A percentile compares a stretch with the other conserved stretches of the same genome.
phyloP scores from a whole-genome alignment of 257 asterid species.

The Paulownia fortunei region DNA sequence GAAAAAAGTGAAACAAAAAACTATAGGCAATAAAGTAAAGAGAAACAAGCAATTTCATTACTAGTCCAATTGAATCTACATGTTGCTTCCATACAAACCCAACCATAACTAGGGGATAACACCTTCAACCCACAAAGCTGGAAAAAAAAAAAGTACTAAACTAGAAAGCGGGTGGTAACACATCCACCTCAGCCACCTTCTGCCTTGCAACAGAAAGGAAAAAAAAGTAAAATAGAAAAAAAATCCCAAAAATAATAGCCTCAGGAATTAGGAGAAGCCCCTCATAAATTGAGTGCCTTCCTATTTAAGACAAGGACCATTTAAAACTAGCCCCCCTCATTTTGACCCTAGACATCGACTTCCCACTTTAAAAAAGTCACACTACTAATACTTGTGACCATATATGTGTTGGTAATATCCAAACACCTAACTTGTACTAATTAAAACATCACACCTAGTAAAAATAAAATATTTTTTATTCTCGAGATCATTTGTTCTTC shows the following conservation, averaged over 20 bases:
- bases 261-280: conserved; percentile 34
- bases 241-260: conserved; percentile 9
- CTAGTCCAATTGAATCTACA: conserved; percentile 37
- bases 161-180: conserved; percentile 50
- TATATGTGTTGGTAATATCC: neutral
- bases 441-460: neutral
- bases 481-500: too few relatives aligned
- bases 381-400: conserved; percentile 53
- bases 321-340: conserved; percentile 53
- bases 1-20: neutral
- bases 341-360: conserved; percentile 30
- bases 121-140: conserved; percentile 22
- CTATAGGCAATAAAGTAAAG: neutral
- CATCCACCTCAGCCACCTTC: conserved; percentile 46
- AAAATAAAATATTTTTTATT: neutral
- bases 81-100: conserved; percentile 25
- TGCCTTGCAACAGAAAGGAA: neutral
- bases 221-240: neutral
- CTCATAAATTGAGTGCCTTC: conserved; percentile 43
- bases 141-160: neutral
- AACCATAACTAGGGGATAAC: conserved; percentile 24
- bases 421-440: neutral
- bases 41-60: conserved; percentile 38
- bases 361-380: conserved; percentile 30
- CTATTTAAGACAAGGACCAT: conserved; percentile 39